Percentiles rank a stretch among this genome's conserved stretches.
Conservation (phyloP, 129 eudicot genomes). For the Flaveria ramosissima region DNA sequence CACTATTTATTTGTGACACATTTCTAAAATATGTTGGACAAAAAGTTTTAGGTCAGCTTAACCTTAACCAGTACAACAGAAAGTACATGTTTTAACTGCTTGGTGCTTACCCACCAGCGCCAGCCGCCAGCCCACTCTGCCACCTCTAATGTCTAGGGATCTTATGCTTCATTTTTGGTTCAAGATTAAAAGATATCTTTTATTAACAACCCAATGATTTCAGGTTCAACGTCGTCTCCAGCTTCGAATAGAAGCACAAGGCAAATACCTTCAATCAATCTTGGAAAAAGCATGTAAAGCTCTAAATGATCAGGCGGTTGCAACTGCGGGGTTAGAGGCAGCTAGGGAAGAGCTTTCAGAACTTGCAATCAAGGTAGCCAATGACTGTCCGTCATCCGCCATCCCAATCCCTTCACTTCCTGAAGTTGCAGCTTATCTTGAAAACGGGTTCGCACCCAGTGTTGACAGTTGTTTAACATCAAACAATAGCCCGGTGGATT, state of each 20-base stretch:
- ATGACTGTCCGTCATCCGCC: conserved; percentile 44
- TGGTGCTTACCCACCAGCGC: neutral
- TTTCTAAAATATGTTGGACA: neutral
- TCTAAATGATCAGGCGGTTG: conserved; percentile 57
- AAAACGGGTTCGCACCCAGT: conserved; percentile 42
- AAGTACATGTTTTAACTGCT: neutral
- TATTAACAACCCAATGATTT: neutral
- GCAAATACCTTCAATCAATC: conserved; percentile 75
- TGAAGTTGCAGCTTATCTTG: conserved; percentile 40
- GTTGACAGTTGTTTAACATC: conserved; percentile 58
- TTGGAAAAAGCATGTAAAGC: conserved; percentile 92
- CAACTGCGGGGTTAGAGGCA: conserved; percentile 64
- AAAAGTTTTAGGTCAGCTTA: neutral
- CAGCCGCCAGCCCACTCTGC: no score
- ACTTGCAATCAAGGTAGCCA: conserved; percentile 71
- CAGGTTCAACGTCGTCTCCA: conserved; percentile 90
- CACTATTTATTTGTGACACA: neutral
- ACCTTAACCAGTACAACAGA: neutral
- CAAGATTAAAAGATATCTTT: neutral
- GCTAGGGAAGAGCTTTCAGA: conserved; percentile 71
- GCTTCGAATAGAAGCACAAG: conserved; percentile 91
- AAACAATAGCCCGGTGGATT: conserved; percentile 51
- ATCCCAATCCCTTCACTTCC: conserved; percentile 47
- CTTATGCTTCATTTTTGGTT: neutral
- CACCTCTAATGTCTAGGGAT: neutral